Percentiles rank a stretch among this genome's conserved stretches.
Conservation (phyloP, 2,329 filamentous ascomycete genomes). For the Ophiosphaerella korrae region DNA sequence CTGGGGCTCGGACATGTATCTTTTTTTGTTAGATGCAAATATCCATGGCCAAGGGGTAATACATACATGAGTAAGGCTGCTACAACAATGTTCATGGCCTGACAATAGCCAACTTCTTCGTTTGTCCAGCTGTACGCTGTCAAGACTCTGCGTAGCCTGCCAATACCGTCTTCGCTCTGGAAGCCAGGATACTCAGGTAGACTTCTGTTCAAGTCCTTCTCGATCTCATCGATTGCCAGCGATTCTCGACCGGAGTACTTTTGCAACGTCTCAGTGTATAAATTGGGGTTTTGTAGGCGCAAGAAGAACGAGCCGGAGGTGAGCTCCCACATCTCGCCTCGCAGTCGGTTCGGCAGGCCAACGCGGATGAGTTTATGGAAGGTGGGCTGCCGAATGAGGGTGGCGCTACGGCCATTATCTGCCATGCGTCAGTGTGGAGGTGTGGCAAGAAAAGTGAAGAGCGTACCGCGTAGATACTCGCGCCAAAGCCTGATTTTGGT, state of each 20-base stretch:
- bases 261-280: conserved; percentile 81
- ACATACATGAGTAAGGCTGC: conserved; percentile 87
- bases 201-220: conserved; percentile 96
- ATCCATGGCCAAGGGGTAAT: conserved; percentile 9
- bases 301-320: conserved; percentile 90
- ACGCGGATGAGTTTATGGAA: conserved; percentile 98
- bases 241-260: conserved; percentile 87
- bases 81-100: conserved; percentile 99
- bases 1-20: conserved; percentile 94
- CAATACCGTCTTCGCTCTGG: conserved; percentile 94
- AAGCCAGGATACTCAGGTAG: conserved; percentile 97
- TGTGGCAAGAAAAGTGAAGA: conserved; percentile 2
- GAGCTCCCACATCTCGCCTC: conserved; percentile 95
- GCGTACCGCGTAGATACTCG: conserved; percentile 77
- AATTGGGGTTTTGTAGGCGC: conserved; percentile 80
- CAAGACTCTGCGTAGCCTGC: conserved; percentile 82
- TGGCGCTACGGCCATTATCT: conserved; percentile 92
- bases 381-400: conserved; percentile 90
- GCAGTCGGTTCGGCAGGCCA: conserved; percentile 86
- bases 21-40: conserved; percentile 45
- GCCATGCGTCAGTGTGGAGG: conserved; percentile 15
- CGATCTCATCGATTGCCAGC: conserved; percentile 96
- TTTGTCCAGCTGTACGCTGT: conserved; percentile 99
- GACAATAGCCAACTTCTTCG: conserved; percentile 94
- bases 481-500: conserved; percentile 98